Conservation (phyloP, 1,284 basidiomycete species). For the Tilletia caries region DNA sequence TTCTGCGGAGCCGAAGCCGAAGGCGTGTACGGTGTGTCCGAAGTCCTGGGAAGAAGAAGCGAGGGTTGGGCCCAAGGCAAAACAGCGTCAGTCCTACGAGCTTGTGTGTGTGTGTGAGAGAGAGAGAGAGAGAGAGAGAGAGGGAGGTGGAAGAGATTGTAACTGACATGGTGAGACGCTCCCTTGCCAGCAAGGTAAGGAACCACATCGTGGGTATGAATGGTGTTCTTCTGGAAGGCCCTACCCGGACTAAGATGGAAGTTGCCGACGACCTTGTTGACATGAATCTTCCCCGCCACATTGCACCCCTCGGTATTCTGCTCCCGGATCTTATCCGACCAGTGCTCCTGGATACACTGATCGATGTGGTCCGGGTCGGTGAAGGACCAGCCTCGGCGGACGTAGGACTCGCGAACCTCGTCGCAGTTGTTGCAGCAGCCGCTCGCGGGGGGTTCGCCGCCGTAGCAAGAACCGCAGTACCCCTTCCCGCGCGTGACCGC, state of each 20-base stretch:
- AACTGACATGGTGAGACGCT: constrained; percentile 33
- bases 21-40: constrained; percentile 78
- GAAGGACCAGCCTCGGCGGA: constrained; percentile 92
- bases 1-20: constrained; percentile 63
- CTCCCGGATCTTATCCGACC: constrained; percentile 87
- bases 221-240: constrained; percentile 81
- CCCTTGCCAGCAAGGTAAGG: constrained; percentile 68
- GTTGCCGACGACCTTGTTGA: constrained; percentile 79
- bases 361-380: constrained; percentile 83
- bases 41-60: constrained; percentile 64
- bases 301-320: constrained; percentile 94
- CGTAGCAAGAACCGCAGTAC: constrained; percentile 83
- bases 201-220: constrained; percentile 86
- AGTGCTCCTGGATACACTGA: constrained; percentile 84
- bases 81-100: too few species aligned
- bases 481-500: constrained; percentile 30
- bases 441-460: constrained; percentile 70
- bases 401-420: constrained; percentile 85
- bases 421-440: constrained; percentile 95
- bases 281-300: constrained; percentile 79
- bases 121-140: too few species aligned
- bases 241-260: constrained; percentile 67
- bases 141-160: too few species aligned
- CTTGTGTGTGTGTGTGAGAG: too few species aligned
- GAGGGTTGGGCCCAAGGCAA: not conserved